Evolutionary conservation across 2,329 filamentous ascomycete species (phyloP).

Genomic region (Pyrenochaeta sp.): DNA sequence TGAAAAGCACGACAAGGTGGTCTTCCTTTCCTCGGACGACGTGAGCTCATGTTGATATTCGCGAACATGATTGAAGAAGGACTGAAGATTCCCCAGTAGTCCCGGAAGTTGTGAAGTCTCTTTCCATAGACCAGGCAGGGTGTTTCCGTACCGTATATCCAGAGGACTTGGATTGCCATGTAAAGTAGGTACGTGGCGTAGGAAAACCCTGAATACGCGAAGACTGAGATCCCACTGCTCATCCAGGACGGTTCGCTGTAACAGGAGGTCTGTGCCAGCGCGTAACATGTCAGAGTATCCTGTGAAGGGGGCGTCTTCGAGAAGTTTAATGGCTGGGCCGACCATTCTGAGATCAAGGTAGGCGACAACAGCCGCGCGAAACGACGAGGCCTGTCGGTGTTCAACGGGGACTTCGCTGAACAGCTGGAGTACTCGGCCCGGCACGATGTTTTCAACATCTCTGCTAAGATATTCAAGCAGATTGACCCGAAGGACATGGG

Average conservation of each 20-base stretch:
- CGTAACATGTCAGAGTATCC: slow-evolving; percentile 10
- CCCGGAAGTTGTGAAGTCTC: slow-evolving; percentile 30
- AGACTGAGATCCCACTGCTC: slow-evolving; percentile 47
- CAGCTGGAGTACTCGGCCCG: slow-evolving; percentile 53
- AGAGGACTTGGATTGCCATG: background rate
- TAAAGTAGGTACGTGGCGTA: slow-evolving; percentile 9
- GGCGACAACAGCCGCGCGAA: slow-evolving; percentile 54
- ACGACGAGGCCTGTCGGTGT: slow-evolving; percentile 53
- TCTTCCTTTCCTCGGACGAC: slow-evolving; percentile 18
- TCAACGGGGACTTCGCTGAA: slow-evolving; percentile 53
- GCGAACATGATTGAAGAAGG: slow-evolving; percentile 35
- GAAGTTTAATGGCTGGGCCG: slow-evolving; percentile 49
- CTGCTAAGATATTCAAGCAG: slow-evolving; percentile 41
- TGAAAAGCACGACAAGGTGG: slow-evolving; percentile 27
- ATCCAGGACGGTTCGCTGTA: slow-evolving; percentile 37
- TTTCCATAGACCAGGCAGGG: slow-evolving; percentile 33
- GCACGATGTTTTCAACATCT: slow-evolving; percentile 41
- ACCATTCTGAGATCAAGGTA: slow-evolving; percentile 52
- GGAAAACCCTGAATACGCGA: slow-evolving; percentile 33
- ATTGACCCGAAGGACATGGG: slow-evolving; percentile 17
- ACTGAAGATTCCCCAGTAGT: slow-evolving; percentile 31
- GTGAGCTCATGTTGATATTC: slow-evolving; percentile 33
- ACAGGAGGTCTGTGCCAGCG: slow-evolving; percentile 39
- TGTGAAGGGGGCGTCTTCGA: slow-evolving; percentile 46
- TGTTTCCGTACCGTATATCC: slow-evolving; percentile 14